Conservation (phyloP, 176 grass and related monocot genomes). For the Oryza australiensis region DNA sequence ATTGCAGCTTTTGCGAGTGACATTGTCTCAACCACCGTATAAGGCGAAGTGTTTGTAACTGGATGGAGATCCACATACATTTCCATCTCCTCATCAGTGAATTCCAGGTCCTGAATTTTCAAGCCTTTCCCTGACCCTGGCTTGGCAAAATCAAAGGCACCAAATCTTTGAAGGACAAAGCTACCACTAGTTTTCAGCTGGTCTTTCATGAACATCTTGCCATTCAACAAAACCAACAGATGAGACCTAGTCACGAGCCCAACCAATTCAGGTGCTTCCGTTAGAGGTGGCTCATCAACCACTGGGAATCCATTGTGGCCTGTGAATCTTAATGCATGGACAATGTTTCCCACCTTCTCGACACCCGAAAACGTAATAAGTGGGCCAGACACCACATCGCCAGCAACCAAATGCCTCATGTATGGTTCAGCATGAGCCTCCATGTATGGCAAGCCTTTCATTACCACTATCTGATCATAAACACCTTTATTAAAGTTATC, state of each 20-base stretch:
- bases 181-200: conserved; percentile 43
- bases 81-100: conserved; percentile 83
- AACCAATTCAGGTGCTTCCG: conserved; percentile 55
- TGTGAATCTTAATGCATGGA: conserved; percentile 60
- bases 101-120: conserved; percentile 71
- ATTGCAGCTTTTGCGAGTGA: conserved; percentile 84
- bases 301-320: conserved; percentile 91
- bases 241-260: conserved; percentile 80
- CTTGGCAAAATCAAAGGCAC: conserved; percentile 73
- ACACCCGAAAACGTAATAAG: conserved; percentile 75
- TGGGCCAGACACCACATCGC: conserved; percentile 68
- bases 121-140: conserved; percentile 81
- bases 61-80: conserved; percentile 92
- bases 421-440: conserved; percentile 93
- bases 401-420: conserved; percentile 79
- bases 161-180: conserved; percentile 51
- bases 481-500: conserved; percentile 84
- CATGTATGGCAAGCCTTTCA: conserved; percentile 92
- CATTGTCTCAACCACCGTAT: conserved; percentile 93
- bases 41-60: conserved; percentile 76
- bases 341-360: conserved; percentile 68
- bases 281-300: conserved; percentile 69
- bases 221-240: conserved; percentile 68
- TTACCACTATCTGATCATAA: conserved; percentile 86
- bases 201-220: conserved; percentile 70